Evolutionary conservation across 164 flowering plant genomes (phyloP).

Genomic region (Aristolochia contorta): DNA sequence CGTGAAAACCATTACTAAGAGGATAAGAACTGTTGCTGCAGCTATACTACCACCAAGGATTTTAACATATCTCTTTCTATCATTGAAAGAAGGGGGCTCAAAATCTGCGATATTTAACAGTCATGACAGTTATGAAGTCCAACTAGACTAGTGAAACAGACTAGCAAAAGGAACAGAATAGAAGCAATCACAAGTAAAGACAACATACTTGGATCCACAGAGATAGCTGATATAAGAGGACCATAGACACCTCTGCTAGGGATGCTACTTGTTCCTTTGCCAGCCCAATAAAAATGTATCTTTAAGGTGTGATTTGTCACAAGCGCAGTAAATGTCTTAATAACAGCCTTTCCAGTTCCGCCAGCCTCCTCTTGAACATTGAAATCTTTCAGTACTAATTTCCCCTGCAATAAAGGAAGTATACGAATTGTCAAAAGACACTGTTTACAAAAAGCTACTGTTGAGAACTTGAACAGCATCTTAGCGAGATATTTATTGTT

Average conservation of each 20-base stretch:
- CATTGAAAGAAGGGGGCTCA: conserved; percentile 28
- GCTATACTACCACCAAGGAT: conserved; percentile 22
- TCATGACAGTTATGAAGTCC: not conserved
- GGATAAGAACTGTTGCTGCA: conserved; percentile 21
- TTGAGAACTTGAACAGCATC: not conserved
- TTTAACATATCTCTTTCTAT: conserved; percentile 14
- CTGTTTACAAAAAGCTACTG: not conserved
- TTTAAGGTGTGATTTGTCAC: conserved; percentile 49
- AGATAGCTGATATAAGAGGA: conserved; percentile 83
- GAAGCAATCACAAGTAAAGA: not conserved
- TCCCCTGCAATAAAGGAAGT: conserved; percentile 28
- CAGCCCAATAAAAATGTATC: conserved; percentile 77
- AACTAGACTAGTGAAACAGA: not conserved
- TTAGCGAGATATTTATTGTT: not conserved
- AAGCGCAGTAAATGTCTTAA: conserved; percentile 34
- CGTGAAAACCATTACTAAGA: conserved; percentile 26
- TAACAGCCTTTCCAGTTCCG: conserved; percentile 46
- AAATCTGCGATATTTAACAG: conserved; percentile 36
- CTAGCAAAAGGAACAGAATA: too few species aligned
- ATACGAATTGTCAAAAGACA: not conserved
- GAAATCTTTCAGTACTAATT: conserved; percentile 64
- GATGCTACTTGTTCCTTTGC: conserved; percentile 73
- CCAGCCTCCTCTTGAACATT: conserved; percentile 60
- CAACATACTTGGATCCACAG: conserved; percentile 64
- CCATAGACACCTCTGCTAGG: conserved; percentile 76